Percentiles rank a stretch among this genome's conserved stretches.
phyloP scores from a whole-genome alignment of 2,329 filamentous ascomycete species.

The Xenoacremonium recifei region DNA sequence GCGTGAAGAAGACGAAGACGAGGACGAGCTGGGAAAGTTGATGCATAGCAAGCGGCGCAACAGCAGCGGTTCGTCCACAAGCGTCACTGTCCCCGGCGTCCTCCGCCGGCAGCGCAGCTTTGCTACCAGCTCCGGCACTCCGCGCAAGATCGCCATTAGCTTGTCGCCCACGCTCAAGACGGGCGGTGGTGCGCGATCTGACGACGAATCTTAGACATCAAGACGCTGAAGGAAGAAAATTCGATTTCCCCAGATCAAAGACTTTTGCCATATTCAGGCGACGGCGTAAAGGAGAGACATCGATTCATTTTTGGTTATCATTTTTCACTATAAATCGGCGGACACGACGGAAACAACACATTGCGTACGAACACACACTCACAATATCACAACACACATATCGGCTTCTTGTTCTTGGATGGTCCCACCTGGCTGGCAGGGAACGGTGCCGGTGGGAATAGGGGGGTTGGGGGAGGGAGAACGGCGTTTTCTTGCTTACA shows the following conservation, averaged over 20 bases:
- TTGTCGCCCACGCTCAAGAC: conserved; percentile 47
- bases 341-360: neutral
- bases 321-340: neutral
- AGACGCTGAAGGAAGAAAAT: no score
- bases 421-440: conserved; percentile 20
- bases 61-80: conserved; percentile 46
- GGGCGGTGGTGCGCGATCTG: conserved; percentile 35
- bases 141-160: conserved; percentile 59
- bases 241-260: conserved; percentile 14
- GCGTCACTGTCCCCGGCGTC: conserved; percentile 26
- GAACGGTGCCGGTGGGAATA: conserved; percentile 16
- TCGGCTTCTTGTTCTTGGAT: conserved; percentile 10
- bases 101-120: conserved; percentile 40
- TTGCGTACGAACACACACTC: neutral
- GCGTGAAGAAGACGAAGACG: conserved; percentile 85
- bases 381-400: no score
- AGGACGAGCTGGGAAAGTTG: conserved; percentile 86
- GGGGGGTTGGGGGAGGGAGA: conserved; percentile 10
- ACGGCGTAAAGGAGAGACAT: conserved; percentile 20
- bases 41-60: conserved; percentile 63
- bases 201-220: conserved; percentile 36
- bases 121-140: conserved; percentile 37
- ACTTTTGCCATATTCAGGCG: no score
- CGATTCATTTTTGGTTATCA: conserved; percentile 18
- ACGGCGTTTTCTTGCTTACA: conserved; percentile 22